Evolutionary conservation across 2,329 filamentous ascomycete species (phyloP).

Genomic region (Ascosphaera aggregata): DNA sequence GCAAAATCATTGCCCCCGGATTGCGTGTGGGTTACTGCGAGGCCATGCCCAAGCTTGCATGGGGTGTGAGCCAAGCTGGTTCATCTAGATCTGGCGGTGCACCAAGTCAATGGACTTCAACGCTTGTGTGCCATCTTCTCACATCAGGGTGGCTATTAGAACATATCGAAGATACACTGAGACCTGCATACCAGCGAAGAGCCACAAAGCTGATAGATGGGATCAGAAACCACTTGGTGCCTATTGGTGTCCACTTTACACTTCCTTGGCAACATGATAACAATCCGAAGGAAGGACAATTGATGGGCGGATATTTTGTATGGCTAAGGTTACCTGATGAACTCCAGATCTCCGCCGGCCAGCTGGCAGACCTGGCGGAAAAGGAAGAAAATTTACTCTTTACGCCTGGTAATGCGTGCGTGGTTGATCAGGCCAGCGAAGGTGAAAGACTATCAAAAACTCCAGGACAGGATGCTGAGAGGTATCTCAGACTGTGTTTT

Average conservation of each 20-base stretch:
- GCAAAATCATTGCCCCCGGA: constrained; percentile 66
- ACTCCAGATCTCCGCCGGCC: constrained; percentile 23
- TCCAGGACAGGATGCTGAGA: constrained; percentile 29
- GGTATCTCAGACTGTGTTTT: constrained; percentile 43
- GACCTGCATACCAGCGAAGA: constrained; percentile 30
- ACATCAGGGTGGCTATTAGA: constrained; percentile 26
- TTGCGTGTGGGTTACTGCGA: constrained; percentile 76
- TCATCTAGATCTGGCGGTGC: constrained; percentile 34
- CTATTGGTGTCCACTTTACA: constrained; percentile 30
- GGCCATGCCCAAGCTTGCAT: constrained; percentile 36
- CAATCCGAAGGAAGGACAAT: constrained; percentile 12
- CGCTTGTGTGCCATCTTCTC: constrained; percentile 31
- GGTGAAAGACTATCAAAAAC: constrained; percentile 16
- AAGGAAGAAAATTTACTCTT: constrained; percentile 43
- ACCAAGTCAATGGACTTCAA: constrained; percentile 34
- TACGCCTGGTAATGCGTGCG: constrained; percentile 46
- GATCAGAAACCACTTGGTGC: constrained; percentile 34
- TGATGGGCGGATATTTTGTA: constrained; percentile 67
- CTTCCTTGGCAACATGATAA: constrained; percentile 1
- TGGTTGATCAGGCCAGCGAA: constrained; percentile 31
- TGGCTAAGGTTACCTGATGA: constrained; percentile 44
- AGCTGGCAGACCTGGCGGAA: constrained; percentile 33
- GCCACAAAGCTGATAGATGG: constrained; percentile 33
- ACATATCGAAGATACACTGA: constrained; percentile 29
- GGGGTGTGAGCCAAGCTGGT: constrained; percentile 34